Evolutionary conservation across 148 eudicot genomes (phyloP).

Genomic region (Cornus suecica): DNA sequence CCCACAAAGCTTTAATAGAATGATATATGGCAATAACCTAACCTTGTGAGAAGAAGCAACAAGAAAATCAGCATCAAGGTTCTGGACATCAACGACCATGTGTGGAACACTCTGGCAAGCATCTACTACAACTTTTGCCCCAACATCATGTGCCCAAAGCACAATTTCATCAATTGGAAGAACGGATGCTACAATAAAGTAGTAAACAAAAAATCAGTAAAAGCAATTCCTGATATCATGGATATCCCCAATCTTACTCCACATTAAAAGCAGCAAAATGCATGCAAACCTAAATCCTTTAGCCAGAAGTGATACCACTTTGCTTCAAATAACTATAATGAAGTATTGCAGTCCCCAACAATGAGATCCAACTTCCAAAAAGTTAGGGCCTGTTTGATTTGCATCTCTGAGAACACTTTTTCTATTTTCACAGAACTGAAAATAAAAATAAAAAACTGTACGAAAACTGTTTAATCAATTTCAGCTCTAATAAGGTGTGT

Average conservation of each 20-base stretch:
- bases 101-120: constrained; percentile 99
- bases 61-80: constrained; percentile 86
- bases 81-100: constrained; percentile 92
- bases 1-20: constrained; percentile 15
- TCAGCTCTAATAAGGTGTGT: no score
- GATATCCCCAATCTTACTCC: not conserved
- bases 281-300: not conserved
- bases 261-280: not conserved
- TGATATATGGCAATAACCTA: constrained; percentile 23
- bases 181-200: constrained; percentile 60
- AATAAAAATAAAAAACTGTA: no score
- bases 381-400: no score
- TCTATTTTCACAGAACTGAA: no score
- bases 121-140: constrained; percentile 91
- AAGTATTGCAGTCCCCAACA: no score
- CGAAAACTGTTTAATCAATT: no score
- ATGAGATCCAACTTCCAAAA: no score
- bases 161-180: constrained; percentile 80
- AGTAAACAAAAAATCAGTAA: not conserved
- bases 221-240: not conserved
- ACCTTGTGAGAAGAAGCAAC: constrained; percentile 99
- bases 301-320: not conserved
- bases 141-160: constrained; percentile 80
- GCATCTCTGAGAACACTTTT: no score
- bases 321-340: not conserved